Conservation (phyloP, 805 yeast species). For the Kluyveromyces dobzhanskii region DNA sequence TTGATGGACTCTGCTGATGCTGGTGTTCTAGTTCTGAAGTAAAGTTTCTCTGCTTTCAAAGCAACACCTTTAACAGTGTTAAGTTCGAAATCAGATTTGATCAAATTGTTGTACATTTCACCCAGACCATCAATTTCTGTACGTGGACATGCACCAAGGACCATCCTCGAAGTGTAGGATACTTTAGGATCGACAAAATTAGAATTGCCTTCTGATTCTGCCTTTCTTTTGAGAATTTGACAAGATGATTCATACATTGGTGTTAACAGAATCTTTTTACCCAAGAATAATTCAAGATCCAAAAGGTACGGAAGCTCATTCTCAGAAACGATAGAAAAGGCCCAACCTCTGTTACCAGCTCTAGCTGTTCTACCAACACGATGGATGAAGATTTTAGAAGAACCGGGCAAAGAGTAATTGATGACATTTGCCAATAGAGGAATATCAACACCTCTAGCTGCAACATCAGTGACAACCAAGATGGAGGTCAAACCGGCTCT, state of each 20-base stretch:
- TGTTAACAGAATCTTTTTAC: conserved; percentile 67
- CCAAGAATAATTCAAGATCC: conserved; percentile 85
- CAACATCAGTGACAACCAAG: conserved; percentile 96
- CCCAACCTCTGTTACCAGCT: conserved; percentile 98
- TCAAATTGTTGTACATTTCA: conserved; percentile 59
- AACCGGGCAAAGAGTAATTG: conserved; percentile 82
- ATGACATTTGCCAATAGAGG: conserved; percentile 93
- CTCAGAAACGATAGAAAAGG: conserved; percentile 80
- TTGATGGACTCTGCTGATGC: conserved; percentile 84
- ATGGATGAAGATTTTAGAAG: conserved; percentile 90
- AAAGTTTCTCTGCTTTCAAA: conserved; percentile 78
- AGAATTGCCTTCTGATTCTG: conserved; percentile 33
- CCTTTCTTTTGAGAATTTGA: conserved; percentile 40
- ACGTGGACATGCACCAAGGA: conserved; percentile 79
- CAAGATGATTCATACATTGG: conserved; percentile 58
- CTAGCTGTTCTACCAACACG: conserved; percentile 99
- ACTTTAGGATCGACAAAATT: conserved; percentile 45
- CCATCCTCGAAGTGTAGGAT: conserved; percentile 66
- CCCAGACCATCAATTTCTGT: conserved; percentile 55
- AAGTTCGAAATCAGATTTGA: conserved; percentile 62
- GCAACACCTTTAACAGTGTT: conserved; percentile 61
- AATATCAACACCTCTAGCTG: conserved; percentile 98
- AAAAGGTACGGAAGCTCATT: conserved; percentile 82
- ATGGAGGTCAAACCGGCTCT: conserved; percentile 74
- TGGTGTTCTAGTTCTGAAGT: conserved; percentile 73